Conservation (phyloP, 805 yeast genomes). For the Yarrowia hollandica region DNA sequence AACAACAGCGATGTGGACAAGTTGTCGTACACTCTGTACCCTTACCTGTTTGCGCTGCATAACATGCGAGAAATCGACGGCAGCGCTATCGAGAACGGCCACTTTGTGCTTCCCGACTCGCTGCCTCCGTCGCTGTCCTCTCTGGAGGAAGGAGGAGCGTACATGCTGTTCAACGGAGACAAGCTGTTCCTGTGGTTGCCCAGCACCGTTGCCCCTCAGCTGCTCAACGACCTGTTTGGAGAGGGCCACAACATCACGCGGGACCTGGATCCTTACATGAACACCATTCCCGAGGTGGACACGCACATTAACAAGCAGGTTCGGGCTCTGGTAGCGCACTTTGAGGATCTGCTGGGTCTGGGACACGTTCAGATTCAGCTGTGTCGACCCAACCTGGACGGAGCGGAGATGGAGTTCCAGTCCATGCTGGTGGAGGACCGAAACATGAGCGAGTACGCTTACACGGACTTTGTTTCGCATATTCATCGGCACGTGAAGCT, state of each 20-base stretch:
- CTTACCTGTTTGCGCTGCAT: slow-evolving; percentile 75
- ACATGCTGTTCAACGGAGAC: slow-evolving; percentile 70
- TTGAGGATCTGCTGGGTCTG: slow-evolving; percentile 46
- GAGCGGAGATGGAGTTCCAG: slow-evolving; percentile 55
- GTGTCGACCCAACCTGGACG: slow-evolving; percentile 65
- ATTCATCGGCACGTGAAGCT: slow-evolving; percentile 57
- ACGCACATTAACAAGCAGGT: slow-evolving; percentile 71
- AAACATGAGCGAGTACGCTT: slow-evolving; percentile 54
- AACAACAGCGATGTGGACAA: slow-evolving; percentile 55
- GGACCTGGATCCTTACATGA: slow-evolving; percentile 51
- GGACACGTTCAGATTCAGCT: slow-evolving; percentile 55
- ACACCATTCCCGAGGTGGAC: slow-evolving; percentile 67
- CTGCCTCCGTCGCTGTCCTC: slow-evolving; percentile 48
- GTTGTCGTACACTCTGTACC: slow-evolving; percentile 69
- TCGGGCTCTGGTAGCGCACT: slow-evolving; percentile 58
- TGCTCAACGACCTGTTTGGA: slow-evolving; percentile 77
- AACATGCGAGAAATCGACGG: slow-evolving; percentile 60
- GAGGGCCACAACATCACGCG: slow-evolving; percentile 46
- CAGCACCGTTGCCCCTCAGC: slow-evolving; percentile 61
- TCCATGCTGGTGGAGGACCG: slow-evolving; percentile 75
- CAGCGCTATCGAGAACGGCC: slow-evolving; percentile 45
- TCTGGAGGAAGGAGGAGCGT: slow-evolving; percentile 69
- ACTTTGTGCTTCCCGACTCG: slow-evolving; percentile 53
- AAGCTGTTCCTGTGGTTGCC: slow-evolving; percentile 65
- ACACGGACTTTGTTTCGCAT: slow-evolving; percentile 64